Evolutionary conservation across 169 alveolate species (phyloP).

Genomic region (Cryptosporidium baileyi): DNA sequence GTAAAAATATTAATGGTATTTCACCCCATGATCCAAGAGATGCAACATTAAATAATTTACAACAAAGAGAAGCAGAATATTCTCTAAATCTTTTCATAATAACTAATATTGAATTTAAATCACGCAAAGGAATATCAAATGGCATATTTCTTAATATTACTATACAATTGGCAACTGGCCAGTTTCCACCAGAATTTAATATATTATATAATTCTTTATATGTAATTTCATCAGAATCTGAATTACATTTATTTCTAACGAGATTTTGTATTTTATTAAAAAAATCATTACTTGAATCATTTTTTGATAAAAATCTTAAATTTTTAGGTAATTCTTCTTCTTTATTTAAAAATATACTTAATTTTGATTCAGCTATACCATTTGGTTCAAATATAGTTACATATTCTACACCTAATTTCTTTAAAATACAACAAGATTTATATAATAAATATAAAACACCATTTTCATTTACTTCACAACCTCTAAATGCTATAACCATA

Average conservation of each 20-base stretch:
- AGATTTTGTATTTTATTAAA: conserved; percentile 28
- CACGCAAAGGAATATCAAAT: conserved; percentile 36
- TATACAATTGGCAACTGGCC: conserved; percentile 65
- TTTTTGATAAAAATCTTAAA: conserved; percentile 14
- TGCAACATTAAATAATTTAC: conserved; percentile 6
- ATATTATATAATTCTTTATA: conserved; percentile 18
- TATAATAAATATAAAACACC: conserved; percentile 38
- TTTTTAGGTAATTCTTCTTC: conserved; percentile 30
- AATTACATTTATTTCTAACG: not conserved
- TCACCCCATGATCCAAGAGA: conserved; percentile 52
- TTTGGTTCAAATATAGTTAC: conserved; percentile 65
- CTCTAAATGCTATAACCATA: conserved; percentile 61
- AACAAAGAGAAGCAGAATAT: conserved; percentile 25
- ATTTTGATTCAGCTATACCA: conserved; percentile 37
- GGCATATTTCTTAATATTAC: conserved; percentile 45
- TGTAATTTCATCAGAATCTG: conserved; percentile 12
- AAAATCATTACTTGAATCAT: conserved; percentile 47
- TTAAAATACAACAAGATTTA: conserved; percentile 8
- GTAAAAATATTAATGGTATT: conserved; percentile 32
- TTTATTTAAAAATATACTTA: not conserved
- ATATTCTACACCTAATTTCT: conserved; percentile 8
- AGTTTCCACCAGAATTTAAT: conserved; percentile 50
- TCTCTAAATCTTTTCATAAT: conserved; percentile 11
- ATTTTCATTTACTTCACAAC: conserved; percentile 29
- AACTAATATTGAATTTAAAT: not conserved